phyloP scores from a whole-genome alignment of 805 yeast species.

The Isabelozyma heimii region DNA sequence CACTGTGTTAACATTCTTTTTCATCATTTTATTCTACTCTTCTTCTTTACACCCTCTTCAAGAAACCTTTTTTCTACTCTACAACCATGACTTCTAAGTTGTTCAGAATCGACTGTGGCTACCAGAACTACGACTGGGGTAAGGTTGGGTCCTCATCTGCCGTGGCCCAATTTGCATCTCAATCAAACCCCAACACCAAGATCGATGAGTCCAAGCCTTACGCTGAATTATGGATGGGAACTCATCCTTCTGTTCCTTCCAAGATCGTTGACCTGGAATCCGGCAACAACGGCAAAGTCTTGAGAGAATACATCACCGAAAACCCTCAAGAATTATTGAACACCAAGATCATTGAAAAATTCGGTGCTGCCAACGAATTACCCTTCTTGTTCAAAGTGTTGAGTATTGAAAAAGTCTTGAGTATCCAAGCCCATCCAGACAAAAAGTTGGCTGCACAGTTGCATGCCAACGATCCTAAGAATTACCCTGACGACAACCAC shows the following conservation, averaged over 20 bases:
- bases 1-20: not conserved
- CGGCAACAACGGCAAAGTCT: constrained; percentile 45
- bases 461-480: constrained; percentile 80
- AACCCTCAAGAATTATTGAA: constrained; percentile 64
- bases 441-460: constrained; percentile 74
- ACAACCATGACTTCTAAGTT: constrained; percentile 21
- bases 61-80: not conserved
- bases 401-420: constrained; percentile 86
- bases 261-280: constrained; percentile 39
- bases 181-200: constrained; percentile 57
- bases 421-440: constrained; percentile 98
- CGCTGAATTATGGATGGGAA: constrained; percentile 99
- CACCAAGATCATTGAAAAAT: constrained; percentile 54
- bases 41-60: too few species aligned
- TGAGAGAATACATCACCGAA: constrained; percentile 64
- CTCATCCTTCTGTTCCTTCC: constrained; percentile 91
- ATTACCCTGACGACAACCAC: constrained; percentile 97
- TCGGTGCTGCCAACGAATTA: constrained; percentile 66
- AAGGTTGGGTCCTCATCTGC: constrained; percentile 81
- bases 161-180: constrained; percentile 83
- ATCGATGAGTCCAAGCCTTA: constrained; percentile 81
- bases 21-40: too few species aligned
- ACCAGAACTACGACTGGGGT: constrained; percentile 85
- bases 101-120: constrained; percentile 51
- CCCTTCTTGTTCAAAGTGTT: constrained; percentile 94